phyloP scores from a whole-genome alignment of 805 yeast genomes.

The Yamadazyma kitorensis region DNA sequence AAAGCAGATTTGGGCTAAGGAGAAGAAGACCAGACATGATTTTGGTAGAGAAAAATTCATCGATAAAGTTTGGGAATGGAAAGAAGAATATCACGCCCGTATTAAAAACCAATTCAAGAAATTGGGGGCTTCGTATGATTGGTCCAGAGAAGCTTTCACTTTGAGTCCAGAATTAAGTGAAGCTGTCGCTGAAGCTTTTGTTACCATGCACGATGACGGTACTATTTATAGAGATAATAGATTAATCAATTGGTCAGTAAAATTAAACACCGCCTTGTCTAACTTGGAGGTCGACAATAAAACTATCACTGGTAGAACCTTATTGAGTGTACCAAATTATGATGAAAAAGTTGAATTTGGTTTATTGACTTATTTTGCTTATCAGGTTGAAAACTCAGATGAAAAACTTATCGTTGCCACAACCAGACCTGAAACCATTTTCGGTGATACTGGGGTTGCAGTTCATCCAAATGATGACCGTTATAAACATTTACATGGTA shows the following conservation, averaged over 20 bases:
- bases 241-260: constrained; percentile 94
- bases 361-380: constrained; percentile 93
- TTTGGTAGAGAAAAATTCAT: constrained; percentile 88
- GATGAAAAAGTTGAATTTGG: constrained; percentile 92
- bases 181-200: constrained; percentile 89
- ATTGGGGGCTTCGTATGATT: constrained; percentile 96
- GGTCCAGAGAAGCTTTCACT: constrained; percentile 94
- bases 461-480: constrained; percentile 95
- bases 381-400: constrained; percentile 79
- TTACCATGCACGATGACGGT: constrained; percentile 89
- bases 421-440: constrained; percentile 97
- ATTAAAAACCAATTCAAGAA: constrained; percentile 81
- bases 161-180: constrained; percentile 72
- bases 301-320: constrained; percentile 78
- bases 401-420: constrained; percentile 93
- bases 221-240: constrained; percentile 91
- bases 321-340: constrained; percentile 84
- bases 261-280: constrained; percentile 90
- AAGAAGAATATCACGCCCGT: constrained; percentile 83
- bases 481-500: constrained; percentile 93
- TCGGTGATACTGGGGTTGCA: constrained; percentile 98
- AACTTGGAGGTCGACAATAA: constrained; percentile 96
- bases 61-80: constrained; percentile 97
- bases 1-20: constrained; percentile 87
- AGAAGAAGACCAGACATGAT: constrained; percentile 90